Base-by-base conservation (phyloP, 805 yeast genomes). In the Wickerhamomyces canadensis region DNA sequence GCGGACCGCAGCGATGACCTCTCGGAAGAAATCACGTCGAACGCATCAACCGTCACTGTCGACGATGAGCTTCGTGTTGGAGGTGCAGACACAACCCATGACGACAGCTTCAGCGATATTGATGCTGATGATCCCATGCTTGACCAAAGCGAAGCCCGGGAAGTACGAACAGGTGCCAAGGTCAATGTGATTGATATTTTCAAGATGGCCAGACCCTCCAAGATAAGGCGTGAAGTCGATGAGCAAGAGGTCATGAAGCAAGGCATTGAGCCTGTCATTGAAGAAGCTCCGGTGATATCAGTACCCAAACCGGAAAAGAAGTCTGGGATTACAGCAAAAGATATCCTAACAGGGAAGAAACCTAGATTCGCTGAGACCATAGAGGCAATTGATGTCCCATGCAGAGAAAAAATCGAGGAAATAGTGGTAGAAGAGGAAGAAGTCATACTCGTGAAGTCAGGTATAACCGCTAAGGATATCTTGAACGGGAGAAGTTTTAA, bases 271-370 rank as follows among this genome's bases (percentile, higher is more conserved):
- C 31, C 33, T n/a, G 27, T 31, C 22, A 31, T 37, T 19, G 29
- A 26, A 18, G 27, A 15, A 12, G 22, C 6, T 14, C 19, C 18
- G 7, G 17, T 27, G 21, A 5, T 35, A 19, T n/a, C n/a, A n/a
- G n/a, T n/a, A n/a, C n/a, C n/a, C n/a, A n/a, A n/a, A n/a, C n/a
- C n/a, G n/a, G n/a, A n/a, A n/a, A n/a, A n/a, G n/a, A 38, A 38
- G 30, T 30, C 41, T 7, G 46, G 49, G 3, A 31, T 46, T 8
- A 36, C 49, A 1, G 47, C 49, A 2, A 37, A 34, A 13, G 51
- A 48, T 19, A 18, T 37, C 4, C 19, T 37, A 6, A 33, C 19
- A 15, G 37, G 39, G 4, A 24, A 19, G 7, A 21, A 21, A 17
- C 27, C n/a, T n/a, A n/a, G n/a, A n/a, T n/a, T n/a, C n/a, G n/a